Evolutionary conservation across 306 rosid species (phyloP).

Genomic region (Ochetophila trinervis): DNA sequence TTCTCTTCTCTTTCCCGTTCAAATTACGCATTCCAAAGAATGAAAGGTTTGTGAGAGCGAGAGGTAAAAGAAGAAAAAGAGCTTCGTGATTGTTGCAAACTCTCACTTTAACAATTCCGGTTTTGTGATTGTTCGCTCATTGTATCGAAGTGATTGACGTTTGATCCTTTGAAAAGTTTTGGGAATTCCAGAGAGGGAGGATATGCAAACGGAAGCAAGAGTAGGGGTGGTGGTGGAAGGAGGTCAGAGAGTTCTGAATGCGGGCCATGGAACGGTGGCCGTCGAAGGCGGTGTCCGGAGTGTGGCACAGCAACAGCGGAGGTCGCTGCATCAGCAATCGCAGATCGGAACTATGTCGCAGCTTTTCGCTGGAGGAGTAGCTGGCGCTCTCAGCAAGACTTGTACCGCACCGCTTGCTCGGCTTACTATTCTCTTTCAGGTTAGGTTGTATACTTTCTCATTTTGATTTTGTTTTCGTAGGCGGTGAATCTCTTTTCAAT

Average conservation of each 20-base stretch:
- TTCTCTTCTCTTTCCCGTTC: not conserved
- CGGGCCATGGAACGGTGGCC: slow-evolving; percentile 49
- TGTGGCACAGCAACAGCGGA: slow-evolving; percentile 40
- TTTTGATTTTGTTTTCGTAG: not conserved
- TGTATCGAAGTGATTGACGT: not conserved
- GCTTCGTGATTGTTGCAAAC: not conserved
- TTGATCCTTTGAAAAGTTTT: slow-evolving; percentile 1
- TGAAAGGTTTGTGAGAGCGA: not conserved
- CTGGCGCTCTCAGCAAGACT: slow-evolving; percentile 92
- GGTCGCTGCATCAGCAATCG: slow-evolving; percentile 47
- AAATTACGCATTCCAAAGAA: slow-evolving; percentile 13
- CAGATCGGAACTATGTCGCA: slow-evolving; percentile 81
- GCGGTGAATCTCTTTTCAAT: not conserved
- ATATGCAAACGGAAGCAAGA: slow-evolving; percentile 94
- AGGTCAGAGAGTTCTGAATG: slow-evolving; percentile 46
- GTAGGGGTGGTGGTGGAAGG: slow-evolving; percentile 70
- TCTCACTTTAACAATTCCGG: not conserved
- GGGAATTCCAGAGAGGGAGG: slow-evolving; percentile 16
- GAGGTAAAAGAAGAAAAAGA: not conserved
- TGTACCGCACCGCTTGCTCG: slow-evolving; percentile 98
- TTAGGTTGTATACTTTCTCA: slow-evolving; percentile 12
- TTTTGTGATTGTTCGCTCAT: not conserved
- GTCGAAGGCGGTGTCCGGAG: slow-evolving; percentile 59
- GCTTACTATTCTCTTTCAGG: slow-evolving; percentile 96
- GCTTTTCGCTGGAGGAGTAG: slow-evolving; percentile 93